Evolutionary conservation across 768 basidiomycete genomes (phyloP).

Genomic region (Daedaleopsis sinensis): DNA sequence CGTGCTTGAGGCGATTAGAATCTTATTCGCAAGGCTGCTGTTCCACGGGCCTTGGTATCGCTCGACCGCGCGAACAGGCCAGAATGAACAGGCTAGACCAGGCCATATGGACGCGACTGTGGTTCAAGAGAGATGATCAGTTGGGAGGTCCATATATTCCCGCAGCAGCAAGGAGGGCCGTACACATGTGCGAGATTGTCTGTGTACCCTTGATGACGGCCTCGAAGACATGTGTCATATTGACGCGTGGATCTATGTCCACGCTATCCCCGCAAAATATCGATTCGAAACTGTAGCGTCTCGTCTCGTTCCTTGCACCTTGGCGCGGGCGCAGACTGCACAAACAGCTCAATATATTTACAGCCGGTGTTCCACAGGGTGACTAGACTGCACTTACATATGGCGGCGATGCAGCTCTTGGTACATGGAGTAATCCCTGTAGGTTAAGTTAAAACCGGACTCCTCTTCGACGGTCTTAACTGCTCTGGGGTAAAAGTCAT

Average conservation of each 20-base stretch:
- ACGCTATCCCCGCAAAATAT: not conserved
- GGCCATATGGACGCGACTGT: not conserved
- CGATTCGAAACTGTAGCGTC: not conserved
- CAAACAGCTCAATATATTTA: not conserved
- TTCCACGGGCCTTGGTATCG: too few species aligned
- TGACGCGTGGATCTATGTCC: not conserved
- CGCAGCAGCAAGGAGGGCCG: not conserved
- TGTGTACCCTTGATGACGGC: not conserved
- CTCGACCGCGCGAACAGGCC: conserved; percentile 16
- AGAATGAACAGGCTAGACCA: not conserved
- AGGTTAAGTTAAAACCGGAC: too few species aligned
- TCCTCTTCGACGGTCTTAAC: too few species aligned
- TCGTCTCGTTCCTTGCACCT: too few species aligned
- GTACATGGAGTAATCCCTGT: too few species aligned
- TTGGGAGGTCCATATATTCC: not conserved
- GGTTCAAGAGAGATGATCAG: not conserved
- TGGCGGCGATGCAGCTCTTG: too few species aligned
- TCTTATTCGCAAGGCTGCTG: conserved; percentile 10
- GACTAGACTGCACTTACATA: too few species aligned
- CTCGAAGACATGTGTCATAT: not conserved
- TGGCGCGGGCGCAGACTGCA: not conserved
- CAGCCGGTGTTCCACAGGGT: too few species aligned
- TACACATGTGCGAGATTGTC: not conserved
- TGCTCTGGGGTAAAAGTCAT: too few species aligned
- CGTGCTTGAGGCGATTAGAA: conserved; percentile 13